Evolutionary conservation across 2,329 filamentous ascomycete species (phyloP), one percentile per base, ranked within the genome.

Genomic region (Trichoderma aggressivum): DNA sequence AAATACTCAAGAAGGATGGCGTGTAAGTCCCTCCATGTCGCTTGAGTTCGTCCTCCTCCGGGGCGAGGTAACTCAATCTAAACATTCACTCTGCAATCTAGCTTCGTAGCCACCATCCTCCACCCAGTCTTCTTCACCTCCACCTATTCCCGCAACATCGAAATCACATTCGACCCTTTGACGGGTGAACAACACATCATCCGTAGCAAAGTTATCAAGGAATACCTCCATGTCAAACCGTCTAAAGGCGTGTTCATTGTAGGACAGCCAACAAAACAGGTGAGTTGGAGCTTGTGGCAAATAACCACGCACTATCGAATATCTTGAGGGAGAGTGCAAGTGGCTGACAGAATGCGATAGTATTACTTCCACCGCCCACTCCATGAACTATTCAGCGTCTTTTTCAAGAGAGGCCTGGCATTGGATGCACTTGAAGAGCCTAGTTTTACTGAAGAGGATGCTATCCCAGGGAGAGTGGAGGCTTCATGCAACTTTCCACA

Each of bases 91-190:
- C 24, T 43, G 3, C 7, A n/a, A n/a, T n/a, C 18, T 61, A 84
- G 83, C 34, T 85, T 85, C 73, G 81, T 84, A n/a, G 82, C 80
- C 1, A 84, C 83, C 0, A 73, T 85, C 50, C 81, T 86, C 10
- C 85, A 86, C 71, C 85, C 85, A 7, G 81, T 84, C 5, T 85
- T 86, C 76, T 83, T 84, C 74, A 86, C 85, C 5, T 82, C 83
- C 2, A 81, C 80, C 3, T 79, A 81, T 2, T 76, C 79, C 8
- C 80, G 82, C 6, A 77, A 78, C 26, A 77, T 86, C 53, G 78
- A 82, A n/a, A 73, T 83, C n/a, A 76, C 73, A 24, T 80, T 80
- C 53, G 76, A 83, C 62, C 77, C 77, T 0, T 73, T 65, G 12
- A 83, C 80, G 1, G 82, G 81, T 11, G 77, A 81, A 63, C 75